Evolutionary conservation across 2,329 filamentous ascomycete genomes (phyloP), one percentile per base, ranked within the genome.

Genomic region (Ophiostoma pallidulum): DNA sequence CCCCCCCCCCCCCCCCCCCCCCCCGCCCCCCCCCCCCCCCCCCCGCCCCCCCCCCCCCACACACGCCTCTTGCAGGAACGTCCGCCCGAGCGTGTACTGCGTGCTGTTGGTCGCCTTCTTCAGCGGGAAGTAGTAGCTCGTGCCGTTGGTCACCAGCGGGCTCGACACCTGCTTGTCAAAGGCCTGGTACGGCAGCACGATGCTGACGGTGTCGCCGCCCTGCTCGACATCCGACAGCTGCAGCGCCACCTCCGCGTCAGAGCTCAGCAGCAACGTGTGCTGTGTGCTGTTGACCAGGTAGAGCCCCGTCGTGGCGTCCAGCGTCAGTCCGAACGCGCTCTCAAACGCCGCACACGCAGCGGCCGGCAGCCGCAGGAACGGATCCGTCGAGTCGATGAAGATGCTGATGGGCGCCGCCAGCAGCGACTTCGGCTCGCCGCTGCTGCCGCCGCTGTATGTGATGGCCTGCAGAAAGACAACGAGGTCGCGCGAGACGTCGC

Each of bases 401-500:
- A 64, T 61, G 39, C 61, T 44, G 49, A 68, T 64, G 7, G 65
- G 53, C 4, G 57, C 56, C 8, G 59, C 53, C 9, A 66, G 59
- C 2, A 64, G 58, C 31, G 60, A 63, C 4, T 57, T 48, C 41
- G 31, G n/a, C 29, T 14, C 41, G 7, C 31, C 22, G 12, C 61
- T 58, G 10, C 19, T 18, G 12, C 61, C 57, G 12, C 64, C 63
- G 51, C 60, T 65, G 47, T 64, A 64, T 36, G 60, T 58, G 16
- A 68, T 64, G 13, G 64, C 64, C 45, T 66, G 64, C n/a, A 69
- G 56, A 24, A 55, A 55, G 24, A 67, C 63, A 0, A 64, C 64
- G 3, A 70, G 53, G 36, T 69, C 64, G 2, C 62, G 60, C 10
- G 58, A 62, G 29, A 60, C 33, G 31, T 63, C 58, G 12, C 57